phyloP scores from a whole-genome alignment of 2,329 filamentous ascomycete species.

The Pseudocercospora crystallina region DNA sequence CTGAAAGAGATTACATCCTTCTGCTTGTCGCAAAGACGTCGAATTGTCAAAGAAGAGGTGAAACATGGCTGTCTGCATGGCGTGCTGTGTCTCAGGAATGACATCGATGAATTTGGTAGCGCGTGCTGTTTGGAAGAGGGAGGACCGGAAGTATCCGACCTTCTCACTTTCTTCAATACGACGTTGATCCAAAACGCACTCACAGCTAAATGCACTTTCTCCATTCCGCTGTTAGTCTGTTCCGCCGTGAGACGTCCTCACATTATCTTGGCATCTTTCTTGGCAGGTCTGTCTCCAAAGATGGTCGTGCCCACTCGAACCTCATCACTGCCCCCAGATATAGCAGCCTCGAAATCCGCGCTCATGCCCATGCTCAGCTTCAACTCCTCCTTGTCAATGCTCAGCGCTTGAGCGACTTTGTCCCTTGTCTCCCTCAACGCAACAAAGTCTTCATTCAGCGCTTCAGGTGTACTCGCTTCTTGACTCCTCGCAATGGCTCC shows the following conservation, averaged over 20 bases:
- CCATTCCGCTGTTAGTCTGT: no score
- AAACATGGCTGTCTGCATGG: no score
- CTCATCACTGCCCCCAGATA: constrained; percentile 79
- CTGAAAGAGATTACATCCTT: no score
- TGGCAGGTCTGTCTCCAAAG: constrained; percentile 79
- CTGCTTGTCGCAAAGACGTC: no score
- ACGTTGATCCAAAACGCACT: no score
- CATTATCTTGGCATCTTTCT: constrained; percentile 70
- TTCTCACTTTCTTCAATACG: no score
- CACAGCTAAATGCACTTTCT: no score
- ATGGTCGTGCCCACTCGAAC: constrained; percentile 92
- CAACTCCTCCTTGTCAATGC: constrained; percentile 56
- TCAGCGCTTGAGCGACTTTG: constrained; percentile 63
- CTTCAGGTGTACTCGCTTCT: constrained; percentile 66
- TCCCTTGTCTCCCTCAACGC: constrained; percentile 68
- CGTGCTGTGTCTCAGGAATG: no score
- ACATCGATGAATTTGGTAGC: no score
- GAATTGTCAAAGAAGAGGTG: no score
- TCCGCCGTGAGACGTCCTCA: background rate
- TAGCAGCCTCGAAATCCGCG: constrained; percentile 88
- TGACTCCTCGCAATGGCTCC: constrained; percentile 85
- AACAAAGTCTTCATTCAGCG: constrained; percentile 89
- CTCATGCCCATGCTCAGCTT: constrained; percentile 99
- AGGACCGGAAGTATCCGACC: no score
- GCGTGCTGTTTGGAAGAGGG: no score